Base-by-base conservation (phyloP, 176 grass and related monocot genomes). In the Coix lacrymajobi region DNA sequence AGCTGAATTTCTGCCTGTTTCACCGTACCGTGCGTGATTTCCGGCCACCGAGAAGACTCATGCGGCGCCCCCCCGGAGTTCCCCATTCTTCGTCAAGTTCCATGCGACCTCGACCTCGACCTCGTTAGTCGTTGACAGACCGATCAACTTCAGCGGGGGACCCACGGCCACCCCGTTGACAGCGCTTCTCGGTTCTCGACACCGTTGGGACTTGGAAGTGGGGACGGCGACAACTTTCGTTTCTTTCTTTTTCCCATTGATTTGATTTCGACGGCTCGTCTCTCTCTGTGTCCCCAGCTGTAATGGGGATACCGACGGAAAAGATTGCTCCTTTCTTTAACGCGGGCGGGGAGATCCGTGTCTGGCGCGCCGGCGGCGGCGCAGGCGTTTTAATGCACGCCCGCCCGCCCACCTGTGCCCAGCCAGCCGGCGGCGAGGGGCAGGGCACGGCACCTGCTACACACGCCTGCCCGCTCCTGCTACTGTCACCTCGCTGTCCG, bases 311-410 rank as follows among this genome's bases (percentile, higher is more conserved):
- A 69, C 73, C 62, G 9, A 22, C 43, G 63, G 56, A 54, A 84
- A 84, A 73, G 57, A 30, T 41, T 24, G 57, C 63, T 66, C 57
- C 34, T 80, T 81, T n/a, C 34, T 80, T 81, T n/a, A 74, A 75
- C 64, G 43, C 58, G 13, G 66, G 31, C 6, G 24, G 65, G 22
- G 34, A 40, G 8, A 58, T 44, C 68, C 68, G 52, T 82, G 78
- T 82, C 77, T 45, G 31, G 22, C 29, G 68, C 19, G 41, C 62
- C 61, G 56, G 56, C 58, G 40, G 13, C 19, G 62, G 76, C 48
- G 46, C 41, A 48, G 62, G 56, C 71, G 67, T 54, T 54, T 78
- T 73, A 51, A 78, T 88, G 45, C 17, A 31, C 44, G 71, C 45
- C 29, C 29, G 15, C 32, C 32, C 4, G 10, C 22, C 75, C 31